Conservation (phyloP, 441 rosid species). For the Bocquillonia castaneifolia region DNA sequence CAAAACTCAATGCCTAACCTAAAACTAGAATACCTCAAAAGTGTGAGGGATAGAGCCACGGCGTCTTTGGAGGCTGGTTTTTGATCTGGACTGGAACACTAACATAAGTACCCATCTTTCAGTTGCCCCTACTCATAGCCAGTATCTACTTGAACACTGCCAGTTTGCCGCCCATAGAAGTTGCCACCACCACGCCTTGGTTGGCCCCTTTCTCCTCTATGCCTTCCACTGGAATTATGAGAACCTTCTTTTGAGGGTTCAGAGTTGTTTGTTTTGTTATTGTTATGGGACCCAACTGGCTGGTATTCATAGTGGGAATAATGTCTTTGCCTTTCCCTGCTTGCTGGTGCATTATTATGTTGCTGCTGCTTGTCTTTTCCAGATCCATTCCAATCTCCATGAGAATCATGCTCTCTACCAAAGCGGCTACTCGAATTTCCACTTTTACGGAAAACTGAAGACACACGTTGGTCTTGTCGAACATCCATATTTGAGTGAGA, state of each 20-base stretch:
- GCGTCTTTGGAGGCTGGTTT: conserved; percentile 13
- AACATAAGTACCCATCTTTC: conserved; percentile 21
- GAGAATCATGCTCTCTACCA: conserved; percentile 57
- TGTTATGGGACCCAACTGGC: conserved; percentile 63
- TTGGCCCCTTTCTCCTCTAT: conserved; percentile 71
- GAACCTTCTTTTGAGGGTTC: conserved; percentile 53
- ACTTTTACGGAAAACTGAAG: conserved; percentile 47
- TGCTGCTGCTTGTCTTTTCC: conserved; percentile 56
- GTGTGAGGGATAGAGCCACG: conserved; percentile 21
- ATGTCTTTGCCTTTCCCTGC: conserved; percentile 59
- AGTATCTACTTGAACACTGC: conserved; percentile 37
- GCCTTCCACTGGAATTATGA: conserved; percentile 49
- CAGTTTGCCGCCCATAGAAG: conserved; percentile 46
- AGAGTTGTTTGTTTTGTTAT: conserved; percentile 33
- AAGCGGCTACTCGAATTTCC: conserved; percentile 51
- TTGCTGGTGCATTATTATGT: conserved; percentile 39
- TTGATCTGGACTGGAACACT: conserved; percentile 14
- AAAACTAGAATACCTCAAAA: conserved; percentile 33
- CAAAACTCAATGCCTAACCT: conserved; percentile 30
- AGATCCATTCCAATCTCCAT: conserved; percentile 62
- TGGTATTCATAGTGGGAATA: conserved; percentile 68
- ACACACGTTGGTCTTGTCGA: conserved; percentile 38
- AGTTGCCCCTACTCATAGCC: conserved; percentile 37
- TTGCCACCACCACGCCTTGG: conserved; percentile 59
- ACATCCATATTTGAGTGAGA: conserved; percentile 33